Evolutionary conservation across 345 rosid genomes (phyloP), one percentile per base, ranked within the genome.

Genomic region (Eucalyptus tenuipes): DNA sequence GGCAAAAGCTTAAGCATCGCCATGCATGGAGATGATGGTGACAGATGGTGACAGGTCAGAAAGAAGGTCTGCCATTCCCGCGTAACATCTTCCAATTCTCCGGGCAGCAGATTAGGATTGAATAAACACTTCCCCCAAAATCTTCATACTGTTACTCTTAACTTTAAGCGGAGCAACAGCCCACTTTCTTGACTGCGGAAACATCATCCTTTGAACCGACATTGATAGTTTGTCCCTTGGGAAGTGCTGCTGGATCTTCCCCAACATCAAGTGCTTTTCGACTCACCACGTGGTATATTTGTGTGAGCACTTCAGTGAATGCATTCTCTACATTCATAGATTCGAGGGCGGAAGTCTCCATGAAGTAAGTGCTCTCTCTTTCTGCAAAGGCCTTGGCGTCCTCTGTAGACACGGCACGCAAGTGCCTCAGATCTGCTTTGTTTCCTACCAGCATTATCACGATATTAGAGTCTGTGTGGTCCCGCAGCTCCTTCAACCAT

Each of bases 261-360:
- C 95, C 95, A 22, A 93, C 88, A 17, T 96, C 97, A 5, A 96
- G 92, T 3, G 96, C 96, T 89, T 93, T 96, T 90, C 95, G 93
- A 93, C 97, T 93, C 4, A 93, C 96, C 15, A 96, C 97, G n/a
- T 89, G 97, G 90, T 97, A 93, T 88, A 97, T 97, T 86, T 95
- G 97, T 71, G 96, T 93, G 52, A 97, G 95, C 89, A 96, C 96
- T 90, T 96, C 93, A 13, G 97, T 95, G 92, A 97, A 96, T 81
- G 99, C 96, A 91, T 95, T 92, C 91, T 96, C 99, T 1, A 96
- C 99, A 68, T 96, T 95, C 93, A 94, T 42, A 7, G 98, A 94
- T 87, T 97, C 98, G 3, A 97, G 97, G 37, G 99, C 98, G 84
- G 99, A 97, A 61, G 97, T 97, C 94, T 97, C 99, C 95, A 97